phyloP scores from a whole-genome alignment of 1,284 basidiomycete genomes.

The Boletus sp. region DNA sequence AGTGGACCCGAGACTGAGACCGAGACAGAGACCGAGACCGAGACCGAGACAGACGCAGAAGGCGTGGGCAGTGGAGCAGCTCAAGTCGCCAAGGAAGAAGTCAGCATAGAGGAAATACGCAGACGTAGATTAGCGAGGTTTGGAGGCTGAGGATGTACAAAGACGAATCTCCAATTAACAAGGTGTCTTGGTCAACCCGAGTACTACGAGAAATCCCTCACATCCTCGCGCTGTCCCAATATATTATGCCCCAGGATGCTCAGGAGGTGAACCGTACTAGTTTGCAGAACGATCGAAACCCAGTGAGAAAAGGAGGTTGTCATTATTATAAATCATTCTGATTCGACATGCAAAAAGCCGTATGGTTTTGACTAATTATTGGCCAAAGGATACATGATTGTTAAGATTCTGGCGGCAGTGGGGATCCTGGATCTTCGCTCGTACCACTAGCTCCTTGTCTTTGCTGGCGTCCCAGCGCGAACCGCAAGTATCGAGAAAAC shows the following conservation, averaged over 20 bases:
- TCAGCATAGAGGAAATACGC: constrained; percentile 79
- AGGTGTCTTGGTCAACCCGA: constrained; percentile 1
- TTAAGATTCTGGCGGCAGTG: constrained; percentile 14
- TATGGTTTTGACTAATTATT: constrained; percentile 1
- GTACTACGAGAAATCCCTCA: not conserved
- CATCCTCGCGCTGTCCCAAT: not conserved
- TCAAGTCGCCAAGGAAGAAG: constrained; percentile 36
- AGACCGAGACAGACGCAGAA: constrained; percentile 33
- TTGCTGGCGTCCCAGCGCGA: constrained; percentile 53
- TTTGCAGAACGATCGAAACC: not conserved
- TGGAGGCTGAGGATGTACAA: constrained; percentile 44
- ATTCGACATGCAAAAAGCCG: not conserved
- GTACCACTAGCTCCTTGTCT: constrained; percentile 22
- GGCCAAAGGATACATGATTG: not conserved
- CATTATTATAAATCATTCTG: not conserved
- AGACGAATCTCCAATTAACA: not conserved
- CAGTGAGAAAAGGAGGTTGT: not conserved
- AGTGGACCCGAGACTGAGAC: constrained; percentile 15
- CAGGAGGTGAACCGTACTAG: not conserved
- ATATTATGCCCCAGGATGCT: not conserved
- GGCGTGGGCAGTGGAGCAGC: constrained; percentile 21
- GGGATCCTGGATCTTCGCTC: constrained; percentile 33
- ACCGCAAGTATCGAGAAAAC: constrained; percentile 70
- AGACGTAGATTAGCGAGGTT: constrained; percentile 78
- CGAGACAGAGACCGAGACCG: constrained; percentile 24